These are phyloP conservation scores for Penicillium subrubescens DNA, from an alignment of 495 filamentous ascomycete species.

Conservation along the genomic window DNA sequence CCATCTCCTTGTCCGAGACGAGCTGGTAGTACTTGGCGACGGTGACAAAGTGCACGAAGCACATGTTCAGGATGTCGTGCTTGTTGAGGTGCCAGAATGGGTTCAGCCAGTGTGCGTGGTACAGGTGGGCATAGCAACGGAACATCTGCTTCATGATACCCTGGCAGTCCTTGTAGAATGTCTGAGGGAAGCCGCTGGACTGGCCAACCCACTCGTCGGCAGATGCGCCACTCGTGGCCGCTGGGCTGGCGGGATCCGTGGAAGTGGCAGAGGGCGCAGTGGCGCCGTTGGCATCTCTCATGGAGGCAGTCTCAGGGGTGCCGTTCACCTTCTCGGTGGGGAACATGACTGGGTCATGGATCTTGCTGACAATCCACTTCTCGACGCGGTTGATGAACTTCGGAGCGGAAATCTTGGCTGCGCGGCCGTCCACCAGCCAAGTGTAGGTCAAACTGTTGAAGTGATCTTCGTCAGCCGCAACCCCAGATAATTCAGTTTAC, in stretches of 20 bases:
- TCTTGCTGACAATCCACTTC: conserved; percentile 91
- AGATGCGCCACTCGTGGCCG: conserved; percentile 29
- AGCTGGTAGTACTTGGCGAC: conserved; percentile 84
- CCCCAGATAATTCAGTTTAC: conserved; percentile 8
- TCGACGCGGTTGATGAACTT: conserved; percentile 93
- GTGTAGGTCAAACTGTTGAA: conserved; percentile 79
- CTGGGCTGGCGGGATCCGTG: conserved; percentile 47
- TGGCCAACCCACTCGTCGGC: conserved; percentile 78
- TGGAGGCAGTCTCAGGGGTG: conserved; percentile 57
- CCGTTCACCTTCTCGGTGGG: conserved; percentile 70
- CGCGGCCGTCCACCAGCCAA: conserved; percentile 64
- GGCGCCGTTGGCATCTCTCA: conserved; percentile 58
- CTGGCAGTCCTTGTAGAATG: conserved; percentile 82
- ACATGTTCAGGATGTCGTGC: conserved; percentile 88
- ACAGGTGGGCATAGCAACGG: conserved; percentile 90
- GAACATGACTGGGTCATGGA: conserved; percentile 83
- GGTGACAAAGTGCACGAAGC: conserved; percentile 90
- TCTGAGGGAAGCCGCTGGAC: conserved; percentile 81
- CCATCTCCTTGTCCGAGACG: conserved; percentile 78
- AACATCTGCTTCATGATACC: conserved; percentile 97
- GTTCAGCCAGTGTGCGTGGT: conserved; percentile 80
- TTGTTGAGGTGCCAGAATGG: conserved; percentile 83
- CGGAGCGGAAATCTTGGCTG: conserved; percentile 69
- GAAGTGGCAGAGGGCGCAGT: conserved; percentile 51
- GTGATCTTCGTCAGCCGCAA: conserved; percentile 12